Percentiles rank a stretch among this genome's conserved stretches.
phyloP scores from a whole-genome alignment of 1,284 basidiomycete species.

The Pulveroboletus sp. region DNA sequence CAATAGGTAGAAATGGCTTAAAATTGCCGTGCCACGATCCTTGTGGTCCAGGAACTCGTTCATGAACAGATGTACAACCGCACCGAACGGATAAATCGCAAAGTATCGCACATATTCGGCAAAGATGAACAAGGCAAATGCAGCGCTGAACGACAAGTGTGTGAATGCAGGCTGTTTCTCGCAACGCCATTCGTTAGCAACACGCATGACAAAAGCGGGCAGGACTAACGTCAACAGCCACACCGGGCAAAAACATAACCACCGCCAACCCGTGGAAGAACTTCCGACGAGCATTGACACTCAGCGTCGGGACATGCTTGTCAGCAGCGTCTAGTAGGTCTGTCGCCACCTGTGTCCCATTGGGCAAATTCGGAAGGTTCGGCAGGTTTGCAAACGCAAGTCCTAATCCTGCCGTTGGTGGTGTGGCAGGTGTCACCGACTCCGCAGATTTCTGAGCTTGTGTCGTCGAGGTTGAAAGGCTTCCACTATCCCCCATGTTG shows the following conservation, averaged over 20 bases:
- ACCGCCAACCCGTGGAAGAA: slow-evolving; percentile 97
- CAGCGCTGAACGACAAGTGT: slow-evolving; percentile 90
- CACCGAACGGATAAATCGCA: slow-evolving; percentile 95
- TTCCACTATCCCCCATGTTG: slow-evolving; percentile 38
- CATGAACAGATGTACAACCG: slow-evolving; percentile 93
- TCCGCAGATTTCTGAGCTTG: slow-evolving; percentile 29
- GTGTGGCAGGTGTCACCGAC: slow-evolving; percentile 23
- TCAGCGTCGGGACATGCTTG: slow-evolving; percentile 85
- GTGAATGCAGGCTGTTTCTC: slow-evolving; percentile 85
- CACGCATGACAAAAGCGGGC: slow-evolving; percentile 14
- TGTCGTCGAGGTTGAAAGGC: slow-evolving; percentile 26
- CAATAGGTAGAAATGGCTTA: slow-evolving; percentile 96
- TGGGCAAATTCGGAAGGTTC: slow-evolving; percentile 51
- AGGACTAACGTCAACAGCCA: slow-evolving; percentile 84
- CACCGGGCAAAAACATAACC: slow-evolving; percentile 93
- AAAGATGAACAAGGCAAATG: slow-evolving; percentile 93
- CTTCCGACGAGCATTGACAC: slow-evolving; percentile 93
- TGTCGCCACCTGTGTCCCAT: slow-evolving; percentile 68
- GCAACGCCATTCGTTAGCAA: slow-evolving; percentile 19
- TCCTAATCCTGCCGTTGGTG: slow-evolving; percentile 37
- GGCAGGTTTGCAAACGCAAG: slow-evolving; percentile 56
- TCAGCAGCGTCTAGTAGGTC: slow-evolving; percentile 86
- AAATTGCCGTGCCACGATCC: slow-evolving; percentile 93
- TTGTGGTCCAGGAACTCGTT: slow-evolving; percentile 96
- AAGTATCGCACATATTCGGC: slow-evolving; percentile 97